These are phyloP conservation scores for Amniculicola lignicola DNA, from an alignment of 495 filamentous ascomycete species.

Conservation along the genomic window DNA sequence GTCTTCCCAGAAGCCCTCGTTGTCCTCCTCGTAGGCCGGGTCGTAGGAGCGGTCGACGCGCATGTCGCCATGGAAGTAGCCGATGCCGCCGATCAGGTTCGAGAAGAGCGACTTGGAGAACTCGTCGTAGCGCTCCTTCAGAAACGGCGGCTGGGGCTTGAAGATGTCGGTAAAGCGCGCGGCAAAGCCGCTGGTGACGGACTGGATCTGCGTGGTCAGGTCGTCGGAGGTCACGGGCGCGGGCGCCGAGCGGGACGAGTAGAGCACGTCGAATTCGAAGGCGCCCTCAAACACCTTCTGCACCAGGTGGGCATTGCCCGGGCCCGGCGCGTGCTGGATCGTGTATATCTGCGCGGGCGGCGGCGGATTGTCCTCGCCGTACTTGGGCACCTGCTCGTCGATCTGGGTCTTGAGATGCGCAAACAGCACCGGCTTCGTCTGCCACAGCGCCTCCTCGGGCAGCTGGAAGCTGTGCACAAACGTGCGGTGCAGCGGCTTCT, in stretches of 20 bases:
- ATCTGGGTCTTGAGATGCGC: slow-evolving; percentile 72
- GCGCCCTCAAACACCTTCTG: slow-evolving; percentile 89
- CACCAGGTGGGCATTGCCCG: slow-evolving; percentile 81
- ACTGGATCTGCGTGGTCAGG: slow-evolving; percentile 65
- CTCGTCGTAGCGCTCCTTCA: slow-evolving; percentile 63
- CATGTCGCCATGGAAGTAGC: slow-evolving; percentile 86
- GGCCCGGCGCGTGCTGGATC: slow-evolving; percentile 61
- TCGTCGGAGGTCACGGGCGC: slow-evolving; percentile 60
- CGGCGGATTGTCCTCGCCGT: slow-evolving; percentile 67
- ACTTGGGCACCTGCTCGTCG: slow-evolving; percentile 63
- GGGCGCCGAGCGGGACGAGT: slow-evolving; percentile 73
- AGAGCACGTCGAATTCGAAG: slow-evolving; percentile 93
- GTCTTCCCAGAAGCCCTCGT: slow-evolving; percentile 97
- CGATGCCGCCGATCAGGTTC: slow-evolving; percentile 91
- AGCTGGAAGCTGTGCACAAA: slow-evolving; percentile 67
- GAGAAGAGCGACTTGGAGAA: slow-evolving; percentile 91
- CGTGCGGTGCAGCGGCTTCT: slow-evolving; percentile 73
- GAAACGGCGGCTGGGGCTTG: slow-evolving; percentile 71
- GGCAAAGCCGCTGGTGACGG: slow-evolving; percentile 63
- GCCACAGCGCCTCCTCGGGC: slow-evolving; percentile 75
- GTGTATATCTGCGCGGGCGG: slow-evolving; percentile 86
- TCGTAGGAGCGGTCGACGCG: slow-evolving; percentile 87
- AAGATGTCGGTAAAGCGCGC: slow-evolving; percentile 73
- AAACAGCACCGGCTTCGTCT: slow-evolving; percentile 78
- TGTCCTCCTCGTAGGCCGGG: slow-evolving; percentile 89